Base-by-base conservation (phyloP, 331 rosid genomes). In the Acacia pycnantha region DNA sequence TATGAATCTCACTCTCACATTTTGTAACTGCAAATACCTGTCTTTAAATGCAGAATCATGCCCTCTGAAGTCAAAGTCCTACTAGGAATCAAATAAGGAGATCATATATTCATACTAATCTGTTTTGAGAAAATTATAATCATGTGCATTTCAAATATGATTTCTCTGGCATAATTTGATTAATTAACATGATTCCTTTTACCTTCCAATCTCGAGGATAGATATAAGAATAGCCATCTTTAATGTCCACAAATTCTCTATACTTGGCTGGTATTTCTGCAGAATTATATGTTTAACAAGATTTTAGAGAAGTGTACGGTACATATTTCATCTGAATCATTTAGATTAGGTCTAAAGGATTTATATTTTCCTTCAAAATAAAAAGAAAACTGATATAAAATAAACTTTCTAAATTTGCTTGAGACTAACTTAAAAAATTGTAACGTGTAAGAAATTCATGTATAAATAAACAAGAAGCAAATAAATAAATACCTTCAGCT, bases 31-130 rank as follows among this genome's bases (percentile, higher is more conserved):
- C 81, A 94, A 72, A 79, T 77, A 82, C 85, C 92, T 76, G 81
- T 94, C 99, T 85, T 94, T 94, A 84, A 96, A 96, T 47, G 99
- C 98, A 79, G 99, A 94, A 90, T 96, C 99, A 82, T 92, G 99
- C 12, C 92, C 99, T 80, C 92, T 83, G 88, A 94, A 96, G 85
- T 96, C 99, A 67, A 96, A 96, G 26, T 91, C 99, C 99, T 96
- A 73, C 56, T 27, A 13, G 56, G 16, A 26, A 26, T 26, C 37
- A 61, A 61, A 6, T 76, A 54, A 71, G 68, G 26, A 80, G 9
- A 86, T 44, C 72, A 61, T 65, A 6, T 37, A 37, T 37, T 70
- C 15, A 58, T 59, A 70, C 18, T 18, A 59, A 72, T 65, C 75
- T 22, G 0, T 31, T 69, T 0, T 35, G 43, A 11, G 46, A 66